Evolutionary conservation across 2,329 filamentous ascomycete species (phyloP).

Genomic region (Onygenales sp.): DNA sequence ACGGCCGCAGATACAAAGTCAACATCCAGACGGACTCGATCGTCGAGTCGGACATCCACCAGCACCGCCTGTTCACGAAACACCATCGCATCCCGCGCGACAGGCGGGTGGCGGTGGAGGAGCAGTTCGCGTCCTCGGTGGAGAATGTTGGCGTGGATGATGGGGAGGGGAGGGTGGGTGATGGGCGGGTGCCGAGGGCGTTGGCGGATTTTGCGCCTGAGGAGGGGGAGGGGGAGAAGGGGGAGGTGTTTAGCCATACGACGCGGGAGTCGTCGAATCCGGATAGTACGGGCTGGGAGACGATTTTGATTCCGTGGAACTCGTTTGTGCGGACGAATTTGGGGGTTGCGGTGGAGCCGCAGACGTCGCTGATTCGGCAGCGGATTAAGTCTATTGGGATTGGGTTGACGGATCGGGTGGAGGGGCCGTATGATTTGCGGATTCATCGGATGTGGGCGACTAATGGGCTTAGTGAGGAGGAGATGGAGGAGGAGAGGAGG

Average conservation of each 20-base stretch:
- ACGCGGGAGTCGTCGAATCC: conserved; percentile 26
- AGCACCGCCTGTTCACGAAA: conserved; percentile 65
- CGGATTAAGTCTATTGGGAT: conserved; percentile 80
- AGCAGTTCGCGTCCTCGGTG: conserved; percentile 7
- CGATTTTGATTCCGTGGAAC: conserved; percentile 78
- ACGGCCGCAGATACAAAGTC: conserved; percentile 85
- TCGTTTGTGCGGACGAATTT: conserved; percentile 94
- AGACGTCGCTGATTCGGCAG: conserved; percentile 78
- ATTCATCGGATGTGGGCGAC: conserved; percentile 88
- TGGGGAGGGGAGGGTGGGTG: too few species aligned
- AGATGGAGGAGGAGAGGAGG: conserved; percentile 30
- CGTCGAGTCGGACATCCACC: conserved; percentile 89
- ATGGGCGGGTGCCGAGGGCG: conserved; percentile 11
- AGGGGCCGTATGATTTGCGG: conserved; percentile 78
- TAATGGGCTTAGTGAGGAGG: conserved; percentile 48
- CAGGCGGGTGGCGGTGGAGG: conserved; percentile 8
- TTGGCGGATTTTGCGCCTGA: conserved; percentile 23
- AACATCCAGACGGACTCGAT: conserved; percentile 94
- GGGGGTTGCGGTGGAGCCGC: conserved; percentile 84
- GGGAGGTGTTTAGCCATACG: too few species aligned
- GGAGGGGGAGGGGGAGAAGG: too few species aligned
- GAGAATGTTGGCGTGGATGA: too few species aligned
- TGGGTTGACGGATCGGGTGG: conserved; percentile 77
- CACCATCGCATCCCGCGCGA: conserved; percentile 24
- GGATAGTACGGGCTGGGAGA: conserved; percentile 83